phyloP scores from a whole-genome alignment of 148 eudicot species.

The Chenopodium album region DNA sequence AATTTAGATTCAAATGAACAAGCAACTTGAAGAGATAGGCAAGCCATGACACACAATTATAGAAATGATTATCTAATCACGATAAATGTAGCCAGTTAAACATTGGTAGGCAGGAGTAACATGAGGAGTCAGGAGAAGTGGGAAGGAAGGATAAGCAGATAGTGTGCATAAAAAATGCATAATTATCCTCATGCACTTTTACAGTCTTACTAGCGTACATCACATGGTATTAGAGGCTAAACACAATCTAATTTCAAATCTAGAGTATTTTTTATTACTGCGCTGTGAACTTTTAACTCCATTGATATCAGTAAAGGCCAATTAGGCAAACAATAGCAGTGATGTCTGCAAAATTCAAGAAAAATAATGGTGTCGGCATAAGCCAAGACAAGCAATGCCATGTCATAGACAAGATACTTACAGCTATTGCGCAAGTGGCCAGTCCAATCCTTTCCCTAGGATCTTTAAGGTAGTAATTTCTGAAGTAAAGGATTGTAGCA shows the following conservation, averaged over 20 bases:
- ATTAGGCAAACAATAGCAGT: neutral
- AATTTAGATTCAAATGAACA: neutral
- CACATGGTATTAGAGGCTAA: neutral
- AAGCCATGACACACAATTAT: neutral
- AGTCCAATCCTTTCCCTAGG: slow-evolving; percentile 77
- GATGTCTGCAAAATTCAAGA: neutral
- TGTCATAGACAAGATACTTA: slow-evolving; percentile 33
- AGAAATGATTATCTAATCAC: neutral
- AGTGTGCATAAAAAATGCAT: neutral
- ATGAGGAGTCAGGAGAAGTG: neutral
- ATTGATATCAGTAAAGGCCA: neutral
- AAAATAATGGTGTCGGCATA: too few relatives aligned
- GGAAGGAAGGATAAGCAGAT: too few relatives aligned
- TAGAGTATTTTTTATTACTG: neutral
- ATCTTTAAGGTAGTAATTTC: slow-evolving; percentile 60
- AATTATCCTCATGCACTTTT: neutral
- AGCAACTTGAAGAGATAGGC: neutral
- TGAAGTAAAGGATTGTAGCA: slow-evolving; percentile 60
- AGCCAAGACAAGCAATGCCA: slow-evolving; percentile 9
- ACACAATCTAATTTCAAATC: neutral
- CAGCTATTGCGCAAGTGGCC: slow-evolving; percentile 59
- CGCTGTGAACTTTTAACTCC: neutral
- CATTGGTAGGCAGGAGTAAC: neutral
- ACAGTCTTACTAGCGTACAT: neutral
- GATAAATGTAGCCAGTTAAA: too few relatives aligned